A percentile compares a stretch with the other conserved stretches of the same genome.
phyloP scores from a whole-genome alignment of 306 rosid species.

The Mimosa pudica region DNA sequence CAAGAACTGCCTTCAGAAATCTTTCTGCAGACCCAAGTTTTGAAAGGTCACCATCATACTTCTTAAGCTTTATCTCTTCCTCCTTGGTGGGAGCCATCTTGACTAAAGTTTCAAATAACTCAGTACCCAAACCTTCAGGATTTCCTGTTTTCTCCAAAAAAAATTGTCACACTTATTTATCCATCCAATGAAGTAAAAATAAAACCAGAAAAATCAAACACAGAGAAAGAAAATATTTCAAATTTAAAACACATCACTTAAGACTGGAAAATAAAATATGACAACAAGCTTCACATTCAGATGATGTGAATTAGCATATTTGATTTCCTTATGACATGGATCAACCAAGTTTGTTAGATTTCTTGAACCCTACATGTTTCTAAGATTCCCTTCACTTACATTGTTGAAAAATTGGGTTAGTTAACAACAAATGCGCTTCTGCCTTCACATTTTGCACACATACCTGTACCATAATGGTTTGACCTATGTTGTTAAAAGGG shows the following conservation, averaged over 20 bases:
- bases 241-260: neutral
- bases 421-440: neutral
- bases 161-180: neutral
- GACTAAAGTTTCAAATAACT: constrained; percentile 92
- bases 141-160: constrained; percentile 61
- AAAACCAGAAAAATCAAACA: constrained; percentile 16
- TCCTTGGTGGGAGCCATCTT: constrained; percentile 99
- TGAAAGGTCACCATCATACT: constrained; percentile 66
- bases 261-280: constrained; percentile 17
- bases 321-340: constrained; percentile 7
- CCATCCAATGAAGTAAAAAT: constrained; percentile 3
- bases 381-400: too few species aligned
- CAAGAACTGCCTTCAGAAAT: constrained; percentile 82
- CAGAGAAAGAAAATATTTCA: neutral
- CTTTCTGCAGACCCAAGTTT: constrained; percentile 96
- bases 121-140: constrained; percentile 91
- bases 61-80: constrained; percentile 89
- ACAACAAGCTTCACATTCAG: neutral
- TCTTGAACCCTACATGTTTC: too few species aligned
- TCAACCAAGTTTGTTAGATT: too few species aligned
- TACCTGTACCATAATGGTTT: too few species aligned
- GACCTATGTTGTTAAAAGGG: too few species aligned
- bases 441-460: constrained; percentile 19
- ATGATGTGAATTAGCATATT: neutral
- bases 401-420: constrained; percentile 6